Conservation (phyloP, 257 asterid genomes). For the Lantana camara region DNA sequence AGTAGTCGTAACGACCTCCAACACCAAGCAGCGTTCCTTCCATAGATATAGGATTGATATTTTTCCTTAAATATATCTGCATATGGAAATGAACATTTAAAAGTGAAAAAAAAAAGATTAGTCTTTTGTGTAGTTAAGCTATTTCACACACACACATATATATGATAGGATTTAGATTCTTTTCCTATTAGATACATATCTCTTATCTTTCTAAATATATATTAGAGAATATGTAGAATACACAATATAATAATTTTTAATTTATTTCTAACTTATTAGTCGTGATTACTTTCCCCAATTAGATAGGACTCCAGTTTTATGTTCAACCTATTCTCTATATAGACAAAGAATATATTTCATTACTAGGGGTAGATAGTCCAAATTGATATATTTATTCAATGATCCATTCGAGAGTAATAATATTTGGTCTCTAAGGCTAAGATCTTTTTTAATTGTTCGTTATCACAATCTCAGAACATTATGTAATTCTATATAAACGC, state of each 20-base stretch:
- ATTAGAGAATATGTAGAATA: no score
- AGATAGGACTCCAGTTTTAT: no score
- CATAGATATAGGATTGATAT: conserved; percentile 55
- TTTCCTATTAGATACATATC: no score
- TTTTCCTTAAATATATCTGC: conserved; percentile 80
- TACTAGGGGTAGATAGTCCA: not conserved
- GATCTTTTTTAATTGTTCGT: not conserved
- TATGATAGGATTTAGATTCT: no score
- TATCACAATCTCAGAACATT: not conserved
- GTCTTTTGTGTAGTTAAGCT: not conserved
- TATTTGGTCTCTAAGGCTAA: not conserved
- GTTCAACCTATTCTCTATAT: no score
- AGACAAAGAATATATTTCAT: no score
- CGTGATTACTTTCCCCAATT: no score
- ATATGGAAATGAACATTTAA: conserved; percentile 17
- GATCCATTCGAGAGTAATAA: not conserved
- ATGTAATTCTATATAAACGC: not conserved
- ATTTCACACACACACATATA: no score
- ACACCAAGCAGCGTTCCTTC: conserved; percentile 94
- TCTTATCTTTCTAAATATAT: no score
- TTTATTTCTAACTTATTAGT: no score
- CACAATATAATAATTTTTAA: no score
- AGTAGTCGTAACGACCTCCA: conserved; percentile 96
- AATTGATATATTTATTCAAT: not conserved
- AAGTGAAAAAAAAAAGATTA: conserved; percentile 11